Evolutionary conservation across 2,329 filamentous ascomycete genomes (phyloP), one percentile per base, ranked within the genome.

Genomic region (Chaetomiaceae sp.): DNA sequence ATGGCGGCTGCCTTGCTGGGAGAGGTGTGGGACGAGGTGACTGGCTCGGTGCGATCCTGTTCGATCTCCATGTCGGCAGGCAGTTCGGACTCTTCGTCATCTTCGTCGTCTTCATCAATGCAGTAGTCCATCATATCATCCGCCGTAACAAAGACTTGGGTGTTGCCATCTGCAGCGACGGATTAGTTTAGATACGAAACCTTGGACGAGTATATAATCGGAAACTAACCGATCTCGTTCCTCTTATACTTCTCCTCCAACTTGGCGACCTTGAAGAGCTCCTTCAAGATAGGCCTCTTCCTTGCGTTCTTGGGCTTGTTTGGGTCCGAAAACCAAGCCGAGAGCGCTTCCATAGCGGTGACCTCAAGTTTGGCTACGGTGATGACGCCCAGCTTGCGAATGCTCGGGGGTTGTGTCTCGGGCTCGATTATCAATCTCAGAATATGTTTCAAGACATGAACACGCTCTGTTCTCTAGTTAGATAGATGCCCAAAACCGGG

Each of bases 191-290:
- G 25, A 46, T 30, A 33, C 36, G n/a, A 46, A n/a, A n/a, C n/a
- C 8, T 14, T 13, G 21, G 2, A 6, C 5, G 2, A 42, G 18
- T 6, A 2, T n/a, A 4, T 8, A 2, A 27, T 10, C 23, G 40
- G 30, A 13, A 18, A 7, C 74, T 58, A 66, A 84, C 82, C 81
- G 46, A 84, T 78, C 60, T 82, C 79, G 23, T 74, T 76, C 38
- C 77, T 75, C 58, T 71, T 77, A 61, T 69, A 84, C 4, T 76
- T 71, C 62, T 84, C 80, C 57, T 86, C 78, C 27, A 71, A 66
- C 51, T 69, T 74, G 0, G 82, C 82, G 27, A 86, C 75, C 55
- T 76, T 79, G 69, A 86, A 85, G 8, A 85, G 78, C 61, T 85
- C 81, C 48, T 74, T 77, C 8, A 86, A 62, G 43, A 75, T 81